A percentile compares a stretch with the other conserved stretches of the same genome.
These are phyloP conservation scores for Amanita pallidorosea DNA, from an alignment of 768 basidiomycete genomes.

Conservation along the genomic window DNA sequence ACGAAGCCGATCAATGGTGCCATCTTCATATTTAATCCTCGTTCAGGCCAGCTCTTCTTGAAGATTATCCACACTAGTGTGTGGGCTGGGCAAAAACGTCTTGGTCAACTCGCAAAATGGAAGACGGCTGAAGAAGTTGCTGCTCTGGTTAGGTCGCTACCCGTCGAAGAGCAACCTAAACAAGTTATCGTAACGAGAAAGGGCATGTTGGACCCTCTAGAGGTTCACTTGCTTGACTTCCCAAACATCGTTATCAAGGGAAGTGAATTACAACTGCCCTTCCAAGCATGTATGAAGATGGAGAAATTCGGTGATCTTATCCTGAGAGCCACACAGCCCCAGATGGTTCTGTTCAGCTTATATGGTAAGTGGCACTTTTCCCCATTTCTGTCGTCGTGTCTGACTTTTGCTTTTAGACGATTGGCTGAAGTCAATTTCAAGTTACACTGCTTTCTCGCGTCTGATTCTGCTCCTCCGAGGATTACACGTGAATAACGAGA, in stretches of 20 bases:
- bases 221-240: constrained; percentile 98
- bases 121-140: constrained; percentile 99
- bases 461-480: constrained; percentile 95
- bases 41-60: constrained; percentile 95
- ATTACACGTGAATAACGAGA: constrained; percentile 98
- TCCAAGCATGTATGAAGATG: constrained; percentile 99
- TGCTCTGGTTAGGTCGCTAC: constrained; percentile 89
- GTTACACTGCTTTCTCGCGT: constrained; percentile 98
- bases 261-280: constrained; percentile 93
- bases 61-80: constrained; percentile 99
- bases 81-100: constrained; percentile 99
- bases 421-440: constrained; percentile 98
- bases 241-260: constrained; percentile 99
- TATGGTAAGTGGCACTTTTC: constrained; percentile 45
- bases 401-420: constrained; percentile 50
- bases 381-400: not conserved
- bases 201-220: constrained; percentile 98
- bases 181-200: constrained; percentile 99
- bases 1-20: constrained; percentile 98
- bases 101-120: constrained; percentile 99
- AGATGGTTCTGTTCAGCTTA: constrained; percentile 97
- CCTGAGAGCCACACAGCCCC: constrained; percentile 92
- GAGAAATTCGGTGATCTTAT: constrained; percentile 99
- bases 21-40: constrained; percentile 99
- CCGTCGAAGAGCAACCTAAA: constrained; percentile 99